A percentile compares a stretch with the other conserved stretches of the same genome.
Conservation (phyloP, 345 rosid species). For the Fremontodendron californicum region DNA sequence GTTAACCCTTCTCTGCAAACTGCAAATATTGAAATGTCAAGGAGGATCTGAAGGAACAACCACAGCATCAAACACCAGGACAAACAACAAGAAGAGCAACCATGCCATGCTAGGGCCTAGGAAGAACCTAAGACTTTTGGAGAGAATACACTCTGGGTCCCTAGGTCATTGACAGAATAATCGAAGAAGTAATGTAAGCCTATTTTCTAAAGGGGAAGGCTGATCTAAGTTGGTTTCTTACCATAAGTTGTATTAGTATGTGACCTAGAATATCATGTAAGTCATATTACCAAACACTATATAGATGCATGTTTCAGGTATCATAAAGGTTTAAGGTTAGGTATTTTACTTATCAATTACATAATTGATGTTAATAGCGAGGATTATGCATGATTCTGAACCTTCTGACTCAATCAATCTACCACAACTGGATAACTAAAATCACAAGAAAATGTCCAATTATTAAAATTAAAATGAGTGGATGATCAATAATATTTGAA, state of each 20-base stretch:
- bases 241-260: not conserved
- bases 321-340: too few species aligned
- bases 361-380: not conserved
- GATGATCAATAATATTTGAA: not conserved
- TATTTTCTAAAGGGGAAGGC: not conserved
- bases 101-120: not conserved
- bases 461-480: not conserved
- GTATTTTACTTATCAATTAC: not conserved
- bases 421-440: not conserved
- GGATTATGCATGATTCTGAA: not conserved
- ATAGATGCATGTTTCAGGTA: slow-evolving; percentile 1
- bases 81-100: not conserved
- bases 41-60: not conserved
- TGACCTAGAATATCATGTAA: not conserved
- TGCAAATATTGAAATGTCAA: slow-evolving; percentile 30
- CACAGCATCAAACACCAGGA: not conserved
- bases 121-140: not conserved
- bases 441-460: not conserved
- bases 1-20: slow-evolving; percentile 83
- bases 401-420: not conserved
- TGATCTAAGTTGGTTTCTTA: slow-evolving; percentile 1
- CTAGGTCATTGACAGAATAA: not conserved
- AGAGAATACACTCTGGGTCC: not conserved
- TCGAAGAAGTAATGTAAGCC: not conserved
- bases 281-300: not conserved